A percentile compares a stretch with the other conserved stretches of the same genome.
Conservation (phyloP, 768 basidiomycete species). For the Auricularia auricula-judae region DNA sequence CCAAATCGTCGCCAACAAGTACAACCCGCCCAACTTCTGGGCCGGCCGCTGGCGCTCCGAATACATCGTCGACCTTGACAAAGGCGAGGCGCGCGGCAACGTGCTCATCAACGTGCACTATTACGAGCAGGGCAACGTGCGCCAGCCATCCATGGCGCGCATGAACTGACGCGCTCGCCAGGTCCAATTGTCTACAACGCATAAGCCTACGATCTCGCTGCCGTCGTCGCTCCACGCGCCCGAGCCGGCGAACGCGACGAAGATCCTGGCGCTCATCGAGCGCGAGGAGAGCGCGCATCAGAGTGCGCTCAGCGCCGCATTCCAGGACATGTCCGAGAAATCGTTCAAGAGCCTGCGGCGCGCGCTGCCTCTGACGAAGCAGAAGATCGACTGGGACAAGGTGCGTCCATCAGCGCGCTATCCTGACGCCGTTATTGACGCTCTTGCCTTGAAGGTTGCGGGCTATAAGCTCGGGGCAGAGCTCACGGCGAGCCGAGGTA, state of each 20-base stretch:
- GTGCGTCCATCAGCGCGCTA: slow-evolving; percentile 23
- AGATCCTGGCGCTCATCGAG: slow-evolving; percentile 71
- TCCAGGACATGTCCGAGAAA: slow-evolving; percentile 85
- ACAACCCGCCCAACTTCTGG: slow-evolving; percentile 92
- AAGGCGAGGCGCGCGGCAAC: slow-evolving; percentile 53
- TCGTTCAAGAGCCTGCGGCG: slow-evolving; percentile 86
- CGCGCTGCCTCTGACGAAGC: slow-evolving; percentile 82
- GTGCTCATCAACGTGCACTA: slow-evolving; percentile 87
- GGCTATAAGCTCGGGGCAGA: slow-evolving; percentile 71
- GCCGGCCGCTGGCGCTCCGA: slow-evolving; percentile 91
- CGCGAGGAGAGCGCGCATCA: slow-evolving; percentile 77
- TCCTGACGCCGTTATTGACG: not conserved
- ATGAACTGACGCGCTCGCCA: slow-evolving; percentile 19
- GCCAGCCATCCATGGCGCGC: slow-evolving; percentile 12
- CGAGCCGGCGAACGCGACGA: slow-evolving; percentile 50
- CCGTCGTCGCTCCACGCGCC: slow-evolving; percentile 38
- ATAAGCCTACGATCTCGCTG: slow-evolving; percentile 19
- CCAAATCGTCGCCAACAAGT: slow-evolving; percentile 91
- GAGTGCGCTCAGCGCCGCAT: slow-evolving; percentile 64
- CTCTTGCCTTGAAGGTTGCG: slow-evolving; percentile 26
- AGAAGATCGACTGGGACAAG: slow-evolving; percentile 95
- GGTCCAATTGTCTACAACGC: slow-evolving; percentile 83
- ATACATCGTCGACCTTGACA: slow-evolving; percentile 61
- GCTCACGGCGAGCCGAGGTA: slow-evolving; percentile 53
- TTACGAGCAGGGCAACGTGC: slow-evolving; percentile 92